Percentiles rank a stretch among this genome's conserved stretches.
phyloP scores from a whole-genome alignment of 1,284 basidiomycete species.

The Pseudozyma hubeiensis region DNA sequence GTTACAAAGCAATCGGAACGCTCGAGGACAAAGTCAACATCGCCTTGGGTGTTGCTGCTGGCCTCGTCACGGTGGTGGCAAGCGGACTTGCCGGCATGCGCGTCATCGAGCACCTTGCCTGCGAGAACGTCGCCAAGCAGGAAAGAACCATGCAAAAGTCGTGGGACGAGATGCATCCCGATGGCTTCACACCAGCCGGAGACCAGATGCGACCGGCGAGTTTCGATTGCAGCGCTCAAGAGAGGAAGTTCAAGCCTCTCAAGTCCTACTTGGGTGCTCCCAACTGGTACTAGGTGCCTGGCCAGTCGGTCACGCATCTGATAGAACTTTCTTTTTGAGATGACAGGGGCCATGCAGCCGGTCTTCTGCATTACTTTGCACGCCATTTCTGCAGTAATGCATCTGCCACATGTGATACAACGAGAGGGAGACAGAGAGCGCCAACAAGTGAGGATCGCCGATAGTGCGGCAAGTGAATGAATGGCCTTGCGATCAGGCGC shows the following conservation, averaged over 20 bases:
- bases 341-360: no score
- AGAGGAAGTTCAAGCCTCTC: constrained; percentile 16
- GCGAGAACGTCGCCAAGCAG: constrained; percentile 18
- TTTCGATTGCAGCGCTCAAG: constrained; percentile 28
- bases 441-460: background rate
- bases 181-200: constrained; percentile 26
- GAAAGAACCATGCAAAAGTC: constrained; percentile 17
- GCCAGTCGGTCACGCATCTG: no score
- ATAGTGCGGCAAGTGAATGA: background rate
- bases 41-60: background rate
- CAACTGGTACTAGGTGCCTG: constrained; percentile 3
- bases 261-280: constrained; percentile 10
- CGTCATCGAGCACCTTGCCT: constrained; percentile 10
- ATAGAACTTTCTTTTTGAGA: no score
- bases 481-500: background rate
- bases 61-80: background rate
- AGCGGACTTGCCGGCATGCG: constrained; percentile 3
- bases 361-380: no score
- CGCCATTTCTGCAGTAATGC: no score
- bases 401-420: no score
- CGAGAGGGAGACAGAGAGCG: no score
- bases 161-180: constrained; percentile 35
- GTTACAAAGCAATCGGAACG: constrained; percentile 8
- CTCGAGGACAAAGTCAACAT: constrained; percentile 11
- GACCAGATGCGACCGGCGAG: constrained; percentile 32